A percentile compares a stretch with the other conserved stretches of the same genome.
phyloP scores from a whole-genome alignment of 305 asterid genomes.

The Plantago coronopus region DNA sequence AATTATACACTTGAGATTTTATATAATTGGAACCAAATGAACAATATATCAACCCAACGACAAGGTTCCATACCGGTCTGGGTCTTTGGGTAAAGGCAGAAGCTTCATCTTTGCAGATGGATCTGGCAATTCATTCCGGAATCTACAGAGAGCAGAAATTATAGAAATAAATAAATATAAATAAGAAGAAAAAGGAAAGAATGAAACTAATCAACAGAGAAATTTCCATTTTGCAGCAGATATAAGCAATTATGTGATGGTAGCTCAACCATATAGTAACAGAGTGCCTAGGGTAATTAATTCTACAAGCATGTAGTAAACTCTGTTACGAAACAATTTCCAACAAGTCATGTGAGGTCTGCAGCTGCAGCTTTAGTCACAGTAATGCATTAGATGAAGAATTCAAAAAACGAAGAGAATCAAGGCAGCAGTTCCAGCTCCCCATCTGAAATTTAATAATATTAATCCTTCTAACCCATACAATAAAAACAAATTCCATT shows the following conservation, averaged over 20 bases:
- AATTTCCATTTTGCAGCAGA: slow-evolving; percentile 5
- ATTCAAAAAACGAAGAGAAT: not conserved
- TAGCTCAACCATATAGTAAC: not conserved
- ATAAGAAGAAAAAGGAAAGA: not conserved
- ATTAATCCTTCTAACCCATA: not conserved
- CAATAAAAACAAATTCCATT: not conserved
- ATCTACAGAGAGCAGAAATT: slow-evolving; percentile 52
- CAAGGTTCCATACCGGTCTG: slow-evolving; percentile 61
- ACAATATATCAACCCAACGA: slow-evolving; percentile 9
- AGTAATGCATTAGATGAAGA: not conserved
- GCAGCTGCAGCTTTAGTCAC: not conserved
- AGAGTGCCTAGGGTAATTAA: not conserved
- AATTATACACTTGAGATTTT: no score
- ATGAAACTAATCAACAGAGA: not conserved
- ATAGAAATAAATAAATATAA: slow-evolving; percentile 12
- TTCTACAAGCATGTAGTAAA: not conserved
- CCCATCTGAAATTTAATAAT: not conserved
- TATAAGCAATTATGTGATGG: not conserved
- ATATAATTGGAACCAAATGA: no score
- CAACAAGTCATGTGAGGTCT: not conserved
- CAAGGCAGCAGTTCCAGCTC: not conserved
- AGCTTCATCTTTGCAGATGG: slow-evolving; percentile 97
- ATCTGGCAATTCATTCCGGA: slow-evolving; percentile 95
- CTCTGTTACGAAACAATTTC: not conserved
- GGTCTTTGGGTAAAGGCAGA: slow-evolving; percentile 64